Conservation (phyloP, 495 filamentous ascomycete species). For the Trichoderma asperelloides region DNA sequence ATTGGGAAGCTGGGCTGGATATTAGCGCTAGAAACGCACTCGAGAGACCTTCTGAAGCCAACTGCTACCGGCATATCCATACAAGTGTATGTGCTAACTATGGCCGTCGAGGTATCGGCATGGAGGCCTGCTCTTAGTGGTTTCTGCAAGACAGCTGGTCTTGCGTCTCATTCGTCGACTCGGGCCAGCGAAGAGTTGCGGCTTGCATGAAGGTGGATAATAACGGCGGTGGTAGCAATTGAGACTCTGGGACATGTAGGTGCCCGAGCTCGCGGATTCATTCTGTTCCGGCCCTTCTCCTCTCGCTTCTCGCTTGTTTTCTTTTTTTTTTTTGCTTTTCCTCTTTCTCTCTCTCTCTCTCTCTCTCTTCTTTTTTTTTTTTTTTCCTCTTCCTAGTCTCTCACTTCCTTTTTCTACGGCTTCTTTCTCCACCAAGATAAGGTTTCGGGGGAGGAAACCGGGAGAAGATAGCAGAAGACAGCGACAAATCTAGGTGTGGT, state of each 20-base stretch:
- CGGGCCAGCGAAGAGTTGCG: background rate
- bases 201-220: background rate
- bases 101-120: background rate
- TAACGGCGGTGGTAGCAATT: background rate
- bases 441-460: background rate
- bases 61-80: too few relatives aligned
- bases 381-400: background rate
- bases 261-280: background rate
- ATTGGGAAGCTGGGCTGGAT: too few relatives aligned
- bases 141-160: background rate
- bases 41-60: too few relatives aligned
- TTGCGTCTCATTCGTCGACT: background rate
- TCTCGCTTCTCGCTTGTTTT: background rate
- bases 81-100: background rate
- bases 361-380: background rate
- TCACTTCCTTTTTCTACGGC: background rate
- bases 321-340: background rate
- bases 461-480: background rate
- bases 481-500: background rate
- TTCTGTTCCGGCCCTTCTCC: background rate
- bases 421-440: background rate
- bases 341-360: background rate
- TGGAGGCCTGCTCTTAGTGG: background rate
- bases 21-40: too few relatives aligned
- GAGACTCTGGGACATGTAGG: background rate